Conservation (phyloP, 2,329 filamentous ascomycete genomes). For the Berkeleyomyces basicola region DNA sequence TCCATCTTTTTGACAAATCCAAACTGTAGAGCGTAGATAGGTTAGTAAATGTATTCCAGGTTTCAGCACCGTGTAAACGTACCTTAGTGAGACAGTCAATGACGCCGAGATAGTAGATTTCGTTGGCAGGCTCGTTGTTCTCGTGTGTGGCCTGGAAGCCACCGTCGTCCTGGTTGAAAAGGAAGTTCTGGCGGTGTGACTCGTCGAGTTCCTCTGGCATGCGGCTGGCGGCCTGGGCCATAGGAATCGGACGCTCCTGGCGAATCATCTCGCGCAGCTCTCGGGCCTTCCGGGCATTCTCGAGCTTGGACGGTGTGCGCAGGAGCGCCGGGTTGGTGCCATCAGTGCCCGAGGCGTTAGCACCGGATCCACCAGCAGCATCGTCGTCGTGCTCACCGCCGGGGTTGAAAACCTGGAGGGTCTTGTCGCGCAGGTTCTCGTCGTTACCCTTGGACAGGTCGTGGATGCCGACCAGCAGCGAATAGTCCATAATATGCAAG, state of each 20-base stretch:
- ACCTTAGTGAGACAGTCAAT: conserved; percentile 97
- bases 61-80: conserved; percentile 26
- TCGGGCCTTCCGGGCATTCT: conserved; percentile 77
- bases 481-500: conserved; percentile 98
- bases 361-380: conserved; percentile 21
- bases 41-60: conserved; percentile 17
- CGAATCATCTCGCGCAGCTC: conserved; percentile 88
- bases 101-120: conserved; percentile 95
- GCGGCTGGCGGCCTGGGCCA: conserved; percentile 63
- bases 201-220: conserved; percentile 84
- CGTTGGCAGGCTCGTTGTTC: conserved; percentile 65
- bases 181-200: conserved; percentile 51
- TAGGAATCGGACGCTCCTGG: conserved; percentile 80
- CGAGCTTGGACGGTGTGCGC: conserved; percentile 83
- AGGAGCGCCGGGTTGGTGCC: conserved; percentile 40
- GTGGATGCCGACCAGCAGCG: conserved; percentile 83
- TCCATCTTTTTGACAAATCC: conserved; percentile 88
- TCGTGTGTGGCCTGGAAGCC: conserved; percentile 88
- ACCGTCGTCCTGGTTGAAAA: conserved; percentile 89
- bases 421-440: conserved; percentile 80
- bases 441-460: conserved; percentile 83
- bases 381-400: conserved; percentile 43
- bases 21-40: conserved; percentile 40
- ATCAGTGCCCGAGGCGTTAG: background rate
- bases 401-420: conserved; percentile 83